A percentile compares a stretch with the other conserved stretches of the same genome.
These are phyloP conservation scores for Ricinus communis DNA, from an alignment of 345 rosid species.

Conservation along the genomic window DNA sequence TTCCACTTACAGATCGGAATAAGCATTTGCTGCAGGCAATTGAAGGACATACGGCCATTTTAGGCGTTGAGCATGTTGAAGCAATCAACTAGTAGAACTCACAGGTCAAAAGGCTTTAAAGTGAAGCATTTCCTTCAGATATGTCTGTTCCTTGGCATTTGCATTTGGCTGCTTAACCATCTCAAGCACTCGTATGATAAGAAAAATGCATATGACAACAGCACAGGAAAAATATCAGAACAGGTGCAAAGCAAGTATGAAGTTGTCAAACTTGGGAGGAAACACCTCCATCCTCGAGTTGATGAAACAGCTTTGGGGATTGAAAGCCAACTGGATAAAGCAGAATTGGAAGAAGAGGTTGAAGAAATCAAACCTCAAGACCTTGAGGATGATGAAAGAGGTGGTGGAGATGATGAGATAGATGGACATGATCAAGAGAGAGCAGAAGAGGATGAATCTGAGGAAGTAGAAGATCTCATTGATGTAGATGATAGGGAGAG, in stretches of 20 bases:
- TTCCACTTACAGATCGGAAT: slow-evolving; percentile 11
- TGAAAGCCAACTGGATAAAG: slow-evolving; percentile 19
- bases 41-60: neutral
- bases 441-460: slow-evolving; percentile 48
- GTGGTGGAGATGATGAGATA: slow-evolving; percentile 49
- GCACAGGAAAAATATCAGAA: slow-evolving; percentile 11
- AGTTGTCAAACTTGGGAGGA: slow-evolving; percentile 51
- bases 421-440: slow-evolving; percentile 47
- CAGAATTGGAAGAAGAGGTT: slow-evolving; percentile 33
- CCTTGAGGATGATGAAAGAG: slow-evolving; percentile 37
- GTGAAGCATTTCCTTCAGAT: slow-evolving; percentile 58
- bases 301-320: slow-evolving; percentile 4
- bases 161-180: slow-evolving; percentile 60
- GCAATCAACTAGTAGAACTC: slow-evolving; percentile 42
- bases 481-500: slow-evolving; percentile 54
- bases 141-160: slow-evolving; percentile 45
- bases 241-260: slow-evolving; percentile 12
- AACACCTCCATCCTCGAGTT: slow-evolving; percentile 33
- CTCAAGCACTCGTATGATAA: slow-evolving; percentile 37
- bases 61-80: slow-evolving; percentile 36
- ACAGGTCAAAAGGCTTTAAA: slow-evolving; percentile 58
- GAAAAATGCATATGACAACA: slow-evolving; percentile 16
- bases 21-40: neutral
- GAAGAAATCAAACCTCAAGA: slow-evolving; percentile 33
- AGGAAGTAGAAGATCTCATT: slow-evolving; percentile 55